These are phyloP conservation scores for Iris pallida DNA, from an alignment of 116 monocot genomes.

Conservation along the genomic window DNA sequence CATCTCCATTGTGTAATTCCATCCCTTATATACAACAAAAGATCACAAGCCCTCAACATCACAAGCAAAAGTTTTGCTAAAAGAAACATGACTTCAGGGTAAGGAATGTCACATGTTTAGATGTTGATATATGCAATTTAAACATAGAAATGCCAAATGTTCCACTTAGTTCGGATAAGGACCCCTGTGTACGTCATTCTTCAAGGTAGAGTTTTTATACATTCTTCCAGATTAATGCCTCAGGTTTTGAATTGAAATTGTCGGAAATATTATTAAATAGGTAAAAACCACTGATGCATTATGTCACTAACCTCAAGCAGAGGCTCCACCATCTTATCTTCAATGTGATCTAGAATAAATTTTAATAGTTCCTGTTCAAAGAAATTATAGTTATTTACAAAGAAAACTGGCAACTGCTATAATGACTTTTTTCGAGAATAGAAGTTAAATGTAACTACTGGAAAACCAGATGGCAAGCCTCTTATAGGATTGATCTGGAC, in stretches of 20 bases:
- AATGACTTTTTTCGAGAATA: background rate
- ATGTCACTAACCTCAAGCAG: conserved; percentile 71
- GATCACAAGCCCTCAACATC: background rate
- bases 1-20: conserved; percentile 77
- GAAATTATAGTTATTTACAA: background rate
- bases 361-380: conserved; percentile 53
- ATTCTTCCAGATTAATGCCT: too few relatives aligned
- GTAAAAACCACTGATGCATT: background rate
- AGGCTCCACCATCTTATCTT: conserved; percentile 77
- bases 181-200: background rate
- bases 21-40: conserved; percentile 47
- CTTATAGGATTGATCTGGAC: conserved; percentile 89
- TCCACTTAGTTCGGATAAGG: background rate
- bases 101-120: conserved; percentile 6
- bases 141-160: background rate
- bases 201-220: too few relatives aligned
- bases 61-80: background rate
- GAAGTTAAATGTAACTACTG: conserved; percentile 42
- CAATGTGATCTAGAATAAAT: conserved; percentile 76
- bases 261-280: background rate
- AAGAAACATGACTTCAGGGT: background rate
- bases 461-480: conserved; percentile 88
- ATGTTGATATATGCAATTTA: conserved; percentile 9
- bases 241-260: background rate
- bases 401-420: background rate